phyloP scores from a whole-genome alignment of 306 rosid genomes.

The Glycine latifolia region DNA sequence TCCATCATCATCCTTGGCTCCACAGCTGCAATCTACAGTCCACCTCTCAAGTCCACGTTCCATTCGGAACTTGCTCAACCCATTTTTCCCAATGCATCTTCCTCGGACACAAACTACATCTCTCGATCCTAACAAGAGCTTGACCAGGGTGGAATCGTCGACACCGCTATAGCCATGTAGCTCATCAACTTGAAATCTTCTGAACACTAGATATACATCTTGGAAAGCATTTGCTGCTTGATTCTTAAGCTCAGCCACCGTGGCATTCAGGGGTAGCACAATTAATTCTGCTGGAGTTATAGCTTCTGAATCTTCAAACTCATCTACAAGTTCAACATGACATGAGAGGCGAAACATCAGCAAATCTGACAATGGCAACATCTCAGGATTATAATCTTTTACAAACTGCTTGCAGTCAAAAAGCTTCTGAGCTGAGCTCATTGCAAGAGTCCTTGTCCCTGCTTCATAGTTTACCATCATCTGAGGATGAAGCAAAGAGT shows the following conservation, averaged over 20 bases:
- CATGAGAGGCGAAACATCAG: constrained; percentile 60
- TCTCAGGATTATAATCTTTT: constrained; percentile 69
- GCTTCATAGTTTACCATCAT: constrained; percentile 65
- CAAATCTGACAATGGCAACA: constrained; percentile 45
- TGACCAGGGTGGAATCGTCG: constrained; percentile 76
- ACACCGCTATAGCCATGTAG: constrained; percentile 68
- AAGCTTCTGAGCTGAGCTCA: constrained; percentile 76
- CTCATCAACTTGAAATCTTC: constrained; percentile 78
- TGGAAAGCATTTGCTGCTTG: constrained; percentile 83
- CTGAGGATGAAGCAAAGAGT: constrained; percentile 80
- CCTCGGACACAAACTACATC: constrained; percentile 67
- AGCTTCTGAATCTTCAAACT: constrained; percentile 57
- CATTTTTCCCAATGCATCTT: constrained; percentile 70
- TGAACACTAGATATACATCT: constrained; percentile 78
- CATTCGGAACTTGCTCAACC: constrained; percentile 77
- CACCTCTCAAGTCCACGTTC: constrained; percentile 94
- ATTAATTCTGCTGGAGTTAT: constrained; percentile 76
- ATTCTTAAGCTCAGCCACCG: constrained; percentile 69
- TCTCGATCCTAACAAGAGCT: constrained; percentile 63
- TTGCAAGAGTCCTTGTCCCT: constrained; percentile 63
- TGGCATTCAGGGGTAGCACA: constrained; percentile 66
- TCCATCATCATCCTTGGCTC: constrained; percentile 95
- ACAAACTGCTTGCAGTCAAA: constrained; percentile 98
- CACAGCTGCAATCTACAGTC: constrained; percentile 95
- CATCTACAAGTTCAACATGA: constrained; percentile 67